These are phyloP conservation scores for Phyllosticta citribraziliensis DNA, from an alignment of 2,329 filamentous ascomycete genomes.

Conservation along the genomic window DNA sequence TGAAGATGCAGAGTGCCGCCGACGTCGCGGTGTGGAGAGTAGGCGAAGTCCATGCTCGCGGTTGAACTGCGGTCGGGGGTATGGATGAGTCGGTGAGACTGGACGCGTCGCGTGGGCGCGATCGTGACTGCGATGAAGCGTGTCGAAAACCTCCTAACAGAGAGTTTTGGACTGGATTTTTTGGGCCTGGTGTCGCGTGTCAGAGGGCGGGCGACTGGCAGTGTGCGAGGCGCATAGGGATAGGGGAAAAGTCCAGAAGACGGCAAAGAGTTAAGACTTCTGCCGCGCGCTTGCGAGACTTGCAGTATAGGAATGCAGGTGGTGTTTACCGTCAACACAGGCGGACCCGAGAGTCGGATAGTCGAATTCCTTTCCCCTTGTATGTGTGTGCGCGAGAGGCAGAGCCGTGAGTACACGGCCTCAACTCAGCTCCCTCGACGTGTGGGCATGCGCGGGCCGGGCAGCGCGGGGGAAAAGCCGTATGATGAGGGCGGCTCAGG, in stretches of 20 bases:
- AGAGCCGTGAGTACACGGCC: conserved; percentile 8
- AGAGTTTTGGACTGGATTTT: conserved; percentile 2
- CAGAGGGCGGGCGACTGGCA: background rate
- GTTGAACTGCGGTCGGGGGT: conserved; percentile 8
- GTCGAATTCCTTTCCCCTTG: conserved; percentile 10
- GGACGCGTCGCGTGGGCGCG: conserved; percentile 10
- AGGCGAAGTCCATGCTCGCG: conserved; percentile 38
- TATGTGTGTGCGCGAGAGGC: background rate
- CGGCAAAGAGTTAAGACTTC: conserved; percentile 7
- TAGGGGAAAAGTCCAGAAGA: conserved; percentile 7
- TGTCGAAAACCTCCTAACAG: conserved; percentile 4
- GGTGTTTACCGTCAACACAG: conserved; percentile 11
- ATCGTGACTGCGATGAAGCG: conserved; percentile 2
- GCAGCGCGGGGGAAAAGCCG: conserved; percentile 1
- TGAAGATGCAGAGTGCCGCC: conserved; percentile 78
- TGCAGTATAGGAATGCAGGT: conserved; percentile 5
- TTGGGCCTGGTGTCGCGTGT: conserved; percentile 5
- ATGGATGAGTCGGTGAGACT: background rate
- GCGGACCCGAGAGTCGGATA: conserved; percentile 2
- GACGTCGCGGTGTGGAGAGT: conserved; percentile 35
- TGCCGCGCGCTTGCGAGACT: conserved; percentile 9
- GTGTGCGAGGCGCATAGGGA: conserved; percentile 8
- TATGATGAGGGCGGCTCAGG: conserved; percentile 1
- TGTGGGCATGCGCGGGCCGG: conserved; percentile 6
- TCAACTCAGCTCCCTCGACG: conserved; percentile 8